phyloP scores from a whole-genome alignment of 176 grass and related monocot species.

The Oryza nivara region DNA sequence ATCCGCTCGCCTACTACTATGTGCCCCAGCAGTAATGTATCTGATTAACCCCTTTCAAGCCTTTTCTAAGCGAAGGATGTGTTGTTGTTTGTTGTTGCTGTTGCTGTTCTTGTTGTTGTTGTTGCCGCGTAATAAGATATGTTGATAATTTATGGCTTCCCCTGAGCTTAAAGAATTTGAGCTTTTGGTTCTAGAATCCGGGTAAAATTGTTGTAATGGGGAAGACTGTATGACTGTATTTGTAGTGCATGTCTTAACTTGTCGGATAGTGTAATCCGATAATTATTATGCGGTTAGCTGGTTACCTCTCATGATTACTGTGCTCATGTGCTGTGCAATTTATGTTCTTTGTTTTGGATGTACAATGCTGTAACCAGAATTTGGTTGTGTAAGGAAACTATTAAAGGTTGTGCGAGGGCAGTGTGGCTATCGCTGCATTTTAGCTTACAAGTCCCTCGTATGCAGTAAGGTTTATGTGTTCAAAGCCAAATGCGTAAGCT shows the following conservation, averaged over 20 bases:
- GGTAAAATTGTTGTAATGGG: constrained; percentile 33
- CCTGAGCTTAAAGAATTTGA: constrained; percentile 40
- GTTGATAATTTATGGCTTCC: constrained; percentile 40
- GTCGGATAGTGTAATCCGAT: constrained; percentile 26
- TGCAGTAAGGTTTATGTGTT: neutral
- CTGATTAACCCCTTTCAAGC: constrained; percentile 3
- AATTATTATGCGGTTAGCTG: constrained; percentile 42
- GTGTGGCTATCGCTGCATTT: neutral
- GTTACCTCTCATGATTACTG: constrained; percentile 13
- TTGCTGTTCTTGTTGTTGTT: neutral
- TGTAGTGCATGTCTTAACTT: constrained; percentile 40
- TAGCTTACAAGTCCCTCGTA: neutral
- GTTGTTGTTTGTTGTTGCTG: neutral
- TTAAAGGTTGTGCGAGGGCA: neutral
- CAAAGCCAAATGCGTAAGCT: neutral
- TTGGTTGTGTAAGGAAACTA: constrained; percentile 10
- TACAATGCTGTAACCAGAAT: neutral
- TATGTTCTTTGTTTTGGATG: constrained; percentile 22
- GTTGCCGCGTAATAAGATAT: constrained; percentile 45
- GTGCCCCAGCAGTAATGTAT: constrained; percentile 65
- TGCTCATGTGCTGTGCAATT: constrained; percentile 30
- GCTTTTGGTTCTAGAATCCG: constrained; percentile 33
- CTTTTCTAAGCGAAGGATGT: neutral
- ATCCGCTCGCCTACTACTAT: constrained; percentile 67
- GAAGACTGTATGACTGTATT: constrained; percentile 29